phyloP scores from a whole-genome alignment of 768 basidiomycete species.

The Russula brevipes region DNA sequence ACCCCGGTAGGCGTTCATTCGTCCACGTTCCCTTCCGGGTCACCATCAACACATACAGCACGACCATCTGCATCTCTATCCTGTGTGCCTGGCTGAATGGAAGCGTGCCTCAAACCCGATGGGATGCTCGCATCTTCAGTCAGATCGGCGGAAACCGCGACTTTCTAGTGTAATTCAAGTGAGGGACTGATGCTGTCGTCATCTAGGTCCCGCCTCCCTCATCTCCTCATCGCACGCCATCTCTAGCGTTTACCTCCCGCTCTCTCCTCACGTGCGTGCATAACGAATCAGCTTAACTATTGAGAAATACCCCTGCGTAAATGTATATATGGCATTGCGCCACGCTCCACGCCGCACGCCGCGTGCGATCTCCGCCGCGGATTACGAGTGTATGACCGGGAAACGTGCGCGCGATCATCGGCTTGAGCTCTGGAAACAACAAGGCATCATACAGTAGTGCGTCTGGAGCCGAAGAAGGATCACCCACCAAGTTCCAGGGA shows the following conservation, averaged over 20 bases:
- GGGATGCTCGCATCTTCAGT: conserved; percentile 59
- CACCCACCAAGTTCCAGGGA: conserved; percentile 41
- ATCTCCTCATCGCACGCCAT: too few species aligned
- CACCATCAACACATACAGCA: too few species aligned
- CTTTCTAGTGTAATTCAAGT: conserved; percentile 71
- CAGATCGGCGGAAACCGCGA: conserved; percentile 67
- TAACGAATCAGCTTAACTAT: too few species aligned
- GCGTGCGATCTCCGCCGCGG: conserved; percentile 70
- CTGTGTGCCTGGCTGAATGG: conserved; percentile 70
- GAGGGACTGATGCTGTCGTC: conserved; percentile 73
- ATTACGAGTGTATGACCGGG: conserved; percentile 59
- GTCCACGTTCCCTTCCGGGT: too few species aligned
- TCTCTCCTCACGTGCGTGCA: too few species aligned
- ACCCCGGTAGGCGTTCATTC: conserved; percentile 47
- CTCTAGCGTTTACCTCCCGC: too few species aligned
- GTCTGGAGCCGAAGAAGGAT: conserved; percentile 32
- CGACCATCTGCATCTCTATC: too few species aligned
- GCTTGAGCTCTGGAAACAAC: conserved; percentile 63
- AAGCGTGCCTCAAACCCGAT: conserved; percentile 79
- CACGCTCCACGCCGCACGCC: conserved; percentile 77
- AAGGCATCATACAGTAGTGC: conserved; percentile 43
- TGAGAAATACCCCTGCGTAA: too few species aligned
- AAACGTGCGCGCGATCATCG: conserved; percentile 70
- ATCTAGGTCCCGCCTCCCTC: conserved; percentile 49
- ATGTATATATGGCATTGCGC: conserved; percentile 35